phyloP scores from a whole-genome alignment of 2,329 filamentous ascomycete genomes.

The Botrytis elliptica region DNA sequence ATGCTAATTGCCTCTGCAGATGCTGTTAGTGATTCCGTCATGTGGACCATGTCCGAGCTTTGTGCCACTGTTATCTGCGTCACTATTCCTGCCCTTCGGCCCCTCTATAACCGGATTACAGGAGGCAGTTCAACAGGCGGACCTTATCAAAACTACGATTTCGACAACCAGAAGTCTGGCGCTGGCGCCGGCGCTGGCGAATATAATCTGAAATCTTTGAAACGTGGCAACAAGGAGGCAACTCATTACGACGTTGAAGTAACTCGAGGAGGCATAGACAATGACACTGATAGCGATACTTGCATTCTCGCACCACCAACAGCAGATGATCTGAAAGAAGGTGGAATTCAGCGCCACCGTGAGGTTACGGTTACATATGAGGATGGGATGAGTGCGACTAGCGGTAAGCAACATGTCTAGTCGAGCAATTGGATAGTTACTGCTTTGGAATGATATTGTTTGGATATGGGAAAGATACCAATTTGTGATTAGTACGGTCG shows the following conservation, averaged over 20 bases:
- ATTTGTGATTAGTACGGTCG: neutral
- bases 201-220: neutral
- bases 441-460: neutral
- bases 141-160: slow-evolving; percentile 11
- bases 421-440: neutral
- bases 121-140: neutral
- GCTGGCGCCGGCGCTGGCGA: neutral
- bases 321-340: neutral
- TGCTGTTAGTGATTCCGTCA: slow-evolving; percentile 16
- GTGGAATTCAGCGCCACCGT: neutral
- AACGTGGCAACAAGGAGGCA: neutral
- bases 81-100: slow-evolving; percentile 14
- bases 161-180: neutral
- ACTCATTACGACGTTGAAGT: neutral
- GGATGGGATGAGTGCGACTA: neutral
- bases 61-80: slow-evolving; percentile 11
- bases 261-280: neutral
- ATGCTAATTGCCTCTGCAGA: neutral
- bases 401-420: slow-evolving; percentile 11
- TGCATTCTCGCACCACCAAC: neutral
- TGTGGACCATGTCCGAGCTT: slow-evolving; percentile 19
- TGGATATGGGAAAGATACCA: neutral
- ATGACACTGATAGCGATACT: slow-evolving; percentile 14
- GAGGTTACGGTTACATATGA: slow-evolving; percentile 12
- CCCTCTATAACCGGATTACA: slow-evolving; percentile 9